Evolutionary conservation across 2,329 filamentous ascomycete species (phyloP).

Genomic region (Emergomyces africanus): DNA sequence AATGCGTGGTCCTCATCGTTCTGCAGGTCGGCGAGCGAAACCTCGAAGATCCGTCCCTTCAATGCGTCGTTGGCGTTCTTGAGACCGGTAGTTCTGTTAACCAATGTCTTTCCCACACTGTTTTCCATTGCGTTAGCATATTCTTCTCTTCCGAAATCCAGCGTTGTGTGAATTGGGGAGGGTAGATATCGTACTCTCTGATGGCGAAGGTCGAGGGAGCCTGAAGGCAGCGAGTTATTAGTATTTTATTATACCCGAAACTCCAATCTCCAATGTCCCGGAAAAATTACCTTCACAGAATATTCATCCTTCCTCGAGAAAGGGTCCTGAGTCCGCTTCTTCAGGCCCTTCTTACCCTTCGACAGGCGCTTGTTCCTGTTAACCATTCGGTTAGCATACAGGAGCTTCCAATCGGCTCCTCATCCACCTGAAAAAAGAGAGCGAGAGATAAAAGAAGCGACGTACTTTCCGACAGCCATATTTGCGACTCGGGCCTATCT

Average conservation of each 20-base stretch:
- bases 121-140: constrained; percentile 8
- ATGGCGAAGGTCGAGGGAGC: constrained; percentile 91
- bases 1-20: constrained; percentile 99
- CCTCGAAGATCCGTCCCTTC: constrained; percentile 98
- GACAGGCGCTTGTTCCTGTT: constrained; percentile 98
- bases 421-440: constrained; percentile 2
- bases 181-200: constrained; percentile 64
- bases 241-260: background rate
- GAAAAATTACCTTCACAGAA: constrained; percentile 66
- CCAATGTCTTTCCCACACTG: constrained; percentile 98
- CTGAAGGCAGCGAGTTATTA: constrained; percentile 31
- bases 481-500: constrained; percentile 46
- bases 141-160: background rate
- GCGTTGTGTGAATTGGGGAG: constrained; percentile 7
- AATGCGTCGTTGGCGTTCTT: constrained; percentile 99
- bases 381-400: constrained; percentile 4
- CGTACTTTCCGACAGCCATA: constrained; percentile 75
- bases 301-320: constrained; percentile 99
- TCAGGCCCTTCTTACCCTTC: constrained; percentile 99
- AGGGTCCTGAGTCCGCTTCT: constrained; percentile 98
- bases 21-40: constrained; percentile 96
- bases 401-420: background rate
- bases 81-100: constrained; percentile 98
- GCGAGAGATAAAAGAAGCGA: constrained; percentile 13
- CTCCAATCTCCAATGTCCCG: background rate